Evolutionary conservation across 768 basidiomycete species (phyloP).

Genomic region (Mycena galericulata): DNA sequence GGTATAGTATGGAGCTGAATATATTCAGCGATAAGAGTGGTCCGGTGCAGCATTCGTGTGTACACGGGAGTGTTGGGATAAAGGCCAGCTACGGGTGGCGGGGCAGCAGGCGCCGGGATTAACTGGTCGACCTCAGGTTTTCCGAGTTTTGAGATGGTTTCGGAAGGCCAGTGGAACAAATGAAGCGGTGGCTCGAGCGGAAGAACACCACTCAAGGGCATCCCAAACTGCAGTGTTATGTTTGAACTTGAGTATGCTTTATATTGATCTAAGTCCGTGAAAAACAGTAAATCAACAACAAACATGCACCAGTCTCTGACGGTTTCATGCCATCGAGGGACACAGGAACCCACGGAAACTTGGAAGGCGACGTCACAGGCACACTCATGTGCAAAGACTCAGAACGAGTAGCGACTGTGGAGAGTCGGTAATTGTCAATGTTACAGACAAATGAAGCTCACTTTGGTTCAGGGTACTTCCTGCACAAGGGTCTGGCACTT

Average conservation of each 20-base stretch:
- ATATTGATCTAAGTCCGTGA: too few relatives aligned
- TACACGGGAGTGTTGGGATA: slow-evolving; percentile 6
- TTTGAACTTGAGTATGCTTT: too few relatives aligned
- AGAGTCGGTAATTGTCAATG: too few relatives aligned
- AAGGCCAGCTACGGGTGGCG: not conserved
- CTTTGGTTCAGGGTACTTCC: too few relatives aligned
- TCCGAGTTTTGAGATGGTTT: not conserved
- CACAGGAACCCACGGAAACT: too few relatives aligned
- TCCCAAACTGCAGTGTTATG: not conserved
- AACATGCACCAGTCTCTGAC: too few relatives aligned
- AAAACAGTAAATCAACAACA: not conserved
- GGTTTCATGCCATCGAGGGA: too few relatives aligned
- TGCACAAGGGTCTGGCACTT: too few relatives aligned
- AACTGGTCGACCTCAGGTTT: not conserved
- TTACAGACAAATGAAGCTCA: too few relatives aligned
- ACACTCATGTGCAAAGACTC: too few relatives aligned
- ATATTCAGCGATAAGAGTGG: slow-evolving; percentile 11
- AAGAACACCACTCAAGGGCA: not conserved
- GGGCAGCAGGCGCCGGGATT: not conserved
- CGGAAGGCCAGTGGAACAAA: not conserved
- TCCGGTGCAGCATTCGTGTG: not conserved
- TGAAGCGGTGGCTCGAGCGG: not conserved
- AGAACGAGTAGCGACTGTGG: too few relatives aligned
- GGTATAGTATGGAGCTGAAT: not conserved
- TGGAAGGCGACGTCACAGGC: too few relatives aligned